Percentiles rank a stretch among this genome's conserved stretches.
These are phyloP conservation scores for Striga asiatica DNA, from an alignment of 257 asterid species.

Conservation along the genomic window DNA sequence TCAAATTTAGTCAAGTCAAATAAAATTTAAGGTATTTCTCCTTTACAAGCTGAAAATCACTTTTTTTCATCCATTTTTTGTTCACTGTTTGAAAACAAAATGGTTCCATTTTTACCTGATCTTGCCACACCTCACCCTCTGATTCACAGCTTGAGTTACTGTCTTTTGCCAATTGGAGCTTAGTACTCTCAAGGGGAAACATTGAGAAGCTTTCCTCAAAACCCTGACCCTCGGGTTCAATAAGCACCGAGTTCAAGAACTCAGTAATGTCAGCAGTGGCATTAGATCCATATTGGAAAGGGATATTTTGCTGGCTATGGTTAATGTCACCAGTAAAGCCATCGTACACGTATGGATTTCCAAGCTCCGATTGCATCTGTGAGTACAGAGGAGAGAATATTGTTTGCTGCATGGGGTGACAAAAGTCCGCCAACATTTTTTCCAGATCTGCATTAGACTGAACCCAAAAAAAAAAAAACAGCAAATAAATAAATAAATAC, in stretches of 20 bases:
- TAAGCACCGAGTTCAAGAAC: conserved; percentile 48
- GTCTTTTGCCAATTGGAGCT: too few species aligned
- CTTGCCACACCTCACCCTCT: conserved; percentile 46
- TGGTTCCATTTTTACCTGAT: conserved; percentile 35
- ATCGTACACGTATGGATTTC: conserved; percentile 28
- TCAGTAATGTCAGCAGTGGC: conserved; percentile 39
- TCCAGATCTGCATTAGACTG: conserved; percentile 66
- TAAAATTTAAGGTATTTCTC: too few species aligned
- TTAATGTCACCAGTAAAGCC: conserved; percentile 21
- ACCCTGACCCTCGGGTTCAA: conserved; percentile 40
- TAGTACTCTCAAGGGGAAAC: too few species aligned
- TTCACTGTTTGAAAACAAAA: too few species aligned
- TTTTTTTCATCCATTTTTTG: too few species aligned
- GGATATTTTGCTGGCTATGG: conserved; percentile 18
- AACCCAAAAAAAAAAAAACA: conserved; percentile 11
- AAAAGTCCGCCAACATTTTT: conserved; percentile 29
- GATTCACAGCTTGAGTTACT: conserved; percentile 49
- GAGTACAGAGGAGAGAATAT: conserved; percentile 60
- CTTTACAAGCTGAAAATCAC: too few species aligned
- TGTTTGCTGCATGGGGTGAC: conserved; percentile 22
- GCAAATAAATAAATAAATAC: conserved; percentile 1
- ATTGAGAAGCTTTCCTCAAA: conserved; percentile 12
- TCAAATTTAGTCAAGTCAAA: too few species aligned
- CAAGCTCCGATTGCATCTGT: conserved; percentile 61
- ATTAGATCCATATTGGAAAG: conserved; percentile 49